Conservation (phyloP, 176 grass and related monocot genomes). For the Raddia distichophylla region DNA sequence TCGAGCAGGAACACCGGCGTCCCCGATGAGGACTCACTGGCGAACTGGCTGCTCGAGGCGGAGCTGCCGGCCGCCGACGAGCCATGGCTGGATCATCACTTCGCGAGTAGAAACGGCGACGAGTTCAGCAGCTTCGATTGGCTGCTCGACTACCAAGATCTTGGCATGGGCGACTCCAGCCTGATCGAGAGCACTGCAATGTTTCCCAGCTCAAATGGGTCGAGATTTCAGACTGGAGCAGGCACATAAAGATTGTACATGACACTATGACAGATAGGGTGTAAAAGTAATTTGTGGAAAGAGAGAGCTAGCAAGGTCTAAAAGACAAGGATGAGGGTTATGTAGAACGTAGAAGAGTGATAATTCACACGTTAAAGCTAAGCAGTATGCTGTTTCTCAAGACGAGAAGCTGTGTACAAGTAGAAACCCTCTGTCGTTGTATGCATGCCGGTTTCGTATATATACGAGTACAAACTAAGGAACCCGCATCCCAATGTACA, state of each 20-base stretch:
- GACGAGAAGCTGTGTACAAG: constrained; percentile 5
- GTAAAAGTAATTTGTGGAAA: not conserved
- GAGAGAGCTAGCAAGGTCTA: not conserved
- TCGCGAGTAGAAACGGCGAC: not conserved
- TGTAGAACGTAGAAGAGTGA: constrained; percentile 18
- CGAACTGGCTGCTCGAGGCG: constrained; percentile 50
- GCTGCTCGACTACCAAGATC: constrained; percentile 79
- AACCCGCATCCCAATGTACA: too few species aligned
- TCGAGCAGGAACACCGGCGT: constrained; percentile 4
- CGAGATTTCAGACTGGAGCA: constrained; percentile 8
- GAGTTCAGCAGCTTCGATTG: constrained; percentile 52
- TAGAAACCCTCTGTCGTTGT: not conserved
- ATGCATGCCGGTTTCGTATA: not conserved
- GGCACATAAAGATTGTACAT: not conserved
- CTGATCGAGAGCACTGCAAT: constrained; percentile 5
- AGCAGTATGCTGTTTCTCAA: constrained; percentile 9
- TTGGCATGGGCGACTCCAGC: constrained; percentile 36
- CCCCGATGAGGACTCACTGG: constrained; percentile 27
- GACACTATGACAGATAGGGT: not conserved
- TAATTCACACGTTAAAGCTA: constrained; percentile 18
- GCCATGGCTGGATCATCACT: constrained; percentile 46
- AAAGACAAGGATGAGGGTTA: not conserved
- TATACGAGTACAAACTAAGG: not conserved
- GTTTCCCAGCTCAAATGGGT: constrained; percentile 30
- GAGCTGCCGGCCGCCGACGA: constrained; percentile 51